Evolutionary conservation across 176 grass and related monocot genomes (phyloP), one percentile per base, ranked within the genome.

Genomic region (bread wheat (Triticum aestivum)): DNA sequence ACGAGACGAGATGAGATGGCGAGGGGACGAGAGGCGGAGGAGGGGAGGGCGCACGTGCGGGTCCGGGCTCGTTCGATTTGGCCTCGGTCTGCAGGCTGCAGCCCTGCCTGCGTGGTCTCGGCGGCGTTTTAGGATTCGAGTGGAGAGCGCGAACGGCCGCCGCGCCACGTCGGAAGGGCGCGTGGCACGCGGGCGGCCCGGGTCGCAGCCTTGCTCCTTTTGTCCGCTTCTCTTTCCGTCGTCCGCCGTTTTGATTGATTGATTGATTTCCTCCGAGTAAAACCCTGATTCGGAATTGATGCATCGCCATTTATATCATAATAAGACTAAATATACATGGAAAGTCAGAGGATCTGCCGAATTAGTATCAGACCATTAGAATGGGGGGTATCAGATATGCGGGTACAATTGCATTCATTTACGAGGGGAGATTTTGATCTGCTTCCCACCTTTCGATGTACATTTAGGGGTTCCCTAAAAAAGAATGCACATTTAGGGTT

Each of bases 51-150:
- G 34, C 65, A 61, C 62, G 75, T 56, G 79, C 51, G 38, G 33
- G 49, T 35, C 58, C 51, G 51, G 63, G 51, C 41, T 62, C 69
- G 63, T 80, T 30, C 69, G 35, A 61, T 75, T 27, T 44, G 69
- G 59, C 54, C 79, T 54, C 42, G 77, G 51, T 71, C 73, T 76
- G 65, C 17, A 42, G 34, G 32, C 76, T 39, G 21, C 32, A 30
- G 56, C 75, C 62, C 89, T 79, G 52, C 17, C 41, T 42, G 41
- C 41, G 41, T 42, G 41, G 54, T 21, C 56, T 84, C 82, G 77
- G 89, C 85, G 81, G 77, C 89, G 82, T 88, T 88, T 33, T 80
- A 88, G 89, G 89, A 85, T 88, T 84, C 41, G 47, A 77, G 86
- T 71, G 82, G 10, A 37, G 84, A 52, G 79, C 76, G 68, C 76